Conservation (phyloP, 441 rosid genomes). For the Syzygium syzygioides region DNA sequence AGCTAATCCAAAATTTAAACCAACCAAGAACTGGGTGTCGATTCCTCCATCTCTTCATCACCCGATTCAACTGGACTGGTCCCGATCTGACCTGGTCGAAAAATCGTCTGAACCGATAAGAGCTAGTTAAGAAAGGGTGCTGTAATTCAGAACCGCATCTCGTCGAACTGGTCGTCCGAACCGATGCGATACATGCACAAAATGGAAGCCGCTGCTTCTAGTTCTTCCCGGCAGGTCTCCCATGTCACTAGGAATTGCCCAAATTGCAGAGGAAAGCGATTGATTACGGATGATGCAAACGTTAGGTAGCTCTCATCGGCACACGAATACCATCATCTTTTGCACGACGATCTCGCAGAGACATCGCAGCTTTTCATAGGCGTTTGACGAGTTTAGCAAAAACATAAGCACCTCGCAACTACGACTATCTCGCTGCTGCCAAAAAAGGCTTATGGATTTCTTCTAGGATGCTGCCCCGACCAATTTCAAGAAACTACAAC, state of each 20-base stretch:
- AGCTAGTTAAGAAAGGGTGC: background rate
- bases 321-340: background rate
- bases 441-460: background rate
- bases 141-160: background rate
- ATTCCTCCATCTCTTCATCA: background rate
- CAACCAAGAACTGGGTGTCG: background rate
- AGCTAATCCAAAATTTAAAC: background rate
- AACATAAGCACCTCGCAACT: background rate
- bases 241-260: background rate
- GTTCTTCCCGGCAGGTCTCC: background rate
- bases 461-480: background rate
- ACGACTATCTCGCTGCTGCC: background rate
- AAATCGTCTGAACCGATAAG: background rate
- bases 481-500: background rate
- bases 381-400: background rate
- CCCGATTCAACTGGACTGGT: background rate
- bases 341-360: background rate
- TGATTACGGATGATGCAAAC: background rate
- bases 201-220: background rate
- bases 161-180: background rate
- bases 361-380: background rate
- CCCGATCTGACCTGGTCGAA: no score
- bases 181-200: background rate
- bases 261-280: background rate
- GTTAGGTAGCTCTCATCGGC: background rate